Conservation (phyloP, 345 rosid species). For the Geranium brycei region DNA sequence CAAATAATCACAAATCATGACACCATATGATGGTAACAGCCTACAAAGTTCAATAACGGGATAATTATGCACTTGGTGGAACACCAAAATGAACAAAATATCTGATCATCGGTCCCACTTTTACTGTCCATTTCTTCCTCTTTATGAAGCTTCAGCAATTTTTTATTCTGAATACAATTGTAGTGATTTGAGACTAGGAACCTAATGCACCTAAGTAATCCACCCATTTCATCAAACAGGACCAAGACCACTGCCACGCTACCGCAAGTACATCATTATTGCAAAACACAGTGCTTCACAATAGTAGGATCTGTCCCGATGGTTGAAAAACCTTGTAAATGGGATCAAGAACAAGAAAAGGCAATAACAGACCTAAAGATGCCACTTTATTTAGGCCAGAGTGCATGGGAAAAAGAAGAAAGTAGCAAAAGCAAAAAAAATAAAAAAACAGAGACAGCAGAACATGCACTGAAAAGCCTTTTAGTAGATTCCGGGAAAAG, state of each 20-base stretch:
- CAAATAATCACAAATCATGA: too few relatives aligned
- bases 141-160: not conserved
- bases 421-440: not conserved
- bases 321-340: not conserved
- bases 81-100: not conserved
- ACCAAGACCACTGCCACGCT: not conserved
- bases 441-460: too few relatives aligned
- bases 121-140: not conserved
- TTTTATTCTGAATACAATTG: not conserved
- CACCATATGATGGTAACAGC: not conserved
- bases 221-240: not conserved
- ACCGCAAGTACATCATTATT: not conserved
- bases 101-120: not conserved
- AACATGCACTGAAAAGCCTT: not conserved
- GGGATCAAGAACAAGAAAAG: not conserved
- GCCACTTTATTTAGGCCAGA: too few relatives aligned
- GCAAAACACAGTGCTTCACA: not conserved
- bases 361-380: not conserved
- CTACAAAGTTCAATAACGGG: not conserved
- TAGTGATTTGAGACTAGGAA: not conserved
- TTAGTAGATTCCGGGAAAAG: not conserved
- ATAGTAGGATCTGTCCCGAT: not conserved
- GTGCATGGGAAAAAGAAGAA: too few relatives aligned
- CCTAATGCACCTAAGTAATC: not conserved
- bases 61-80: not conserved